These are phyloP conservation scores for Rutstroemia sydowiana DNA, from an alignment of 2,329 filamentous ascomycete genomes.

Conservation along the genomic window DNA sequence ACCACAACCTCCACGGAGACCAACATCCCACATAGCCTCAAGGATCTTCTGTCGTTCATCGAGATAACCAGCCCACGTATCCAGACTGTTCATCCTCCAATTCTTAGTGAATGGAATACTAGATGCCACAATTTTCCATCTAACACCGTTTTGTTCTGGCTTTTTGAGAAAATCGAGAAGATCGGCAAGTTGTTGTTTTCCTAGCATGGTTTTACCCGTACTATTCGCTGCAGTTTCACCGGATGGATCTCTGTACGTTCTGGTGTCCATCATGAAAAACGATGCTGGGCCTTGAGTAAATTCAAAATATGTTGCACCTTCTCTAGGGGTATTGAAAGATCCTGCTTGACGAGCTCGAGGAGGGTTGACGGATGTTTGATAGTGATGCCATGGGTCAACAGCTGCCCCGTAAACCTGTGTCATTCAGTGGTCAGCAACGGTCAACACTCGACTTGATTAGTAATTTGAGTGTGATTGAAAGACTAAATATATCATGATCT, in stretches of 20 bases:
- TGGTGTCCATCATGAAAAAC: constrained; percentile 92
- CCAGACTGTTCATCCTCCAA: constrained; percentile 74
- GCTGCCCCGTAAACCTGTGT: constrained; percentile 31
- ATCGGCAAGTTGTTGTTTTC: constrained; percentile 68
- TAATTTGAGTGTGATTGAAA: neutral
- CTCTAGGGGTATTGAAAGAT: constrained; percentile 31
- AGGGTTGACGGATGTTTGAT: constrained; percentile 80
- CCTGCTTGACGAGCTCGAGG: constrained; percentile 52
- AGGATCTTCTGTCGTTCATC: constrained; percentile 71
- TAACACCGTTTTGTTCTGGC: constrained; percentile 67
- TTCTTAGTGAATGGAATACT: constrained; percentile 97
- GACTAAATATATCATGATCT: no score
- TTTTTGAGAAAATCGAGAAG: constrained; percentile 69
- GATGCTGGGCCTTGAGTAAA: constrained; percentile 86
- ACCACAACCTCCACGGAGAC: constrained; percentile 61
- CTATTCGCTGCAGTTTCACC: constrained; percentile 53
- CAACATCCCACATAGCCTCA: constrained; percentile 86
- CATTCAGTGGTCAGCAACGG: no score
- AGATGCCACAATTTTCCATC: constrained; percentile 89
- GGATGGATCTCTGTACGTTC: constrained; percentile 70
- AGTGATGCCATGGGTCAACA: constrained; percentile 64
- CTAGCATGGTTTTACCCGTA: constrained; percentile 78
- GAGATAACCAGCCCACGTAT: constrained; percentile 93
- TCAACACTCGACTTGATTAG: neutral
- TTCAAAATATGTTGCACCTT: constrained; percentile 72